Conservation (phyloP, 257 asterid genomes). For the Rauvolfia tetraphylla region DNA sequence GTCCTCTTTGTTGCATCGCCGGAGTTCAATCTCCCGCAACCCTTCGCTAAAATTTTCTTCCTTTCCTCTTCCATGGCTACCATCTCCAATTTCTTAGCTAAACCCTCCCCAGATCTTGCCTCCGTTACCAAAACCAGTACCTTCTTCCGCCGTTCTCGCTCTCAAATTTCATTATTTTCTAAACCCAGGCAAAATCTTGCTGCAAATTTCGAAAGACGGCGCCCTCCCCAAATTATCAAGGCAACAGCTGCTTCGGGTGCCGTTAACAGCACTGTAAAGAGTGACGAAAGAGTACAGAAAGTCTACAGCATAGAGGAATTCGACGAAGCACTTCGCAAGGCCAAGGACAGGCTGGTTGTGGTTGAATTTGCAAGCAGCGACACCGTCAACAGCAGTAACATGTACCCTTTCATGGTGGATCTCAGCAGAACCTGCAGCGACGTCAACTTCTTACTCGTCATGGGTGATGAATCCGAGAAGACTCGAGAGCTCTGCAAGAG, state of each 20-base stretch:
- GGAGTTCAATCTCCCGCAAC: constrained; percentile 5
- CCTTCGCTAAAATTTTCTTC: not conserved
- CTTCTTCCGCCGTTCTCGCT: constrained; percentile 16
- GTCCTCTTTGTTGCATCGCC: not conserved
- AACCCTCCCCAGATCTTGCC: constrained; percentile 47
- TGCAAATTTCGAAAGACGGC: constrained; percentile 7
- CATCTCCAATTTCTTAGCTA: constrained; percentile 52
- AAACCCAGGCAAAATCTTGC: constrained; percentile 18
- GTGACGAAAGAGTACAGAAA: constrained; percentile 50
- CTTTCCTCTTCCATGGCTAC: constrained; percentile 45
- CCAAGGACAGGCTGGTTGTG: constrained; percentile 73
- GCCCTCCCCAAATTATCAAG: constrained; percentile 20
- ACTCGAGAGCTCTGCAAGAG: constrained; percentile 64
- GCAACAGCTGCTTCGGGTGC: constrained; percentile 56
- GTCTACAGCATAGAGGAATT: constrained; percentile 64
- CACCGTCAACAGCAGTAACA: constrained; percentile 45
- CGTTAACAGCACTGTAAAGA: constrained; percentile 31
- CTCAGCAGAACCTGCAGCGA: constrained; percentile 86
- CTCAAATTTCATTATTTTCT: constrained; percentile 20
- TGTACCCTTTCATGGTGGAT: constrained; percentile 91
- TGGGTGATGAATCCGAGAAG: constrained; percentile 81
- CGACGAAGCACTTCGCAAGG: constrained; percentile 63
- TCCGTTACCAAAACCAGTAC: constrained; percentile 40
- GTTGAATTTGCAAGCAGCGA: constrained; percentile 70
- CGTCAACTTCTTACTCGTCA: constrained; percentile 72